Percentiles rank a stretch among this genome's conserved stretches.
Conservation (phyloP, 768 basidiomycete species). For the Chlorophyllum brunneum region DNA sequence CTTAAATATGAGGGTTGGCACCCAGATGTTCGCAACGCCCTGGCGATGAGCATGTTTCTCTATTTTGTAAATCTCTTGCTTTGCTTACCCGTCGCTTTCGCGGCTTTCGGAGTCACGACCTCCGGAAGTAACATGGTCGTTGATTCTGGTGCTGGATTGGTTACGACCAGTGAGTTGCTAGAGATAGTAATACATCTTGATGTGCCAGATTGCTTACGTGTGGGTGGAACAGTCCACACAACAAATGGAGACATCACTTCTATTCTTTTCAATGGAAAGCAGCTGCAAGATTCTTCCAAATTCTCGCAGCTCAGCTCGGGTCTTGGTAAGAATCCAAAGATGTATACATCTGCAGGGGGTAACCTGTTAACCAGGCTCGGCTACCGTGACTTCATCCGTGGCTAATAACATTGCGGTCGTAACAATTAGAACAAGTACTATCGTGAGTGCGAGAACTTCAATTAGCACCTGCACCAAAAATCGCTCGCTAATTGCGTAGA, state of each 20-base stretch:
- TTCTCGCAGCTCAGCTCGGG: conserved; percentile 46
- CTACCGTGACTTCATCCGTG: conserved; percentile 36
- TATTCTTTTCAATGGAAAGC: conserved; percentile 39
- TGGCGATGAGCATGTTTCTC: conserved; percentile 9
- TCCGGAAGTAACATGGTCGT: conserved; percentile 36
- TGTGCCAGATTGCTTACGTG: neutral
- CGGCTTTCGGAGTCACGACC: conserved; percentile 43
- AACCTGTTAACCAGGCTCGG: conserved; percentile 27
- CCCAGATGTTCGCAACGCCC: neutral
- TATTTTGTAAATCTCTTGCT: conserved; percentile 21
- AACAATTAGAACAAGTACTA: conserved; percentile 40
- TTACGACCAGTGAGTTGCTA: conserved; percentile 34
- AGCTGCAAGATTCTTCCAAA: conserved; percentile 41
- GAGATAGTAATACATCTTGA: neutral
- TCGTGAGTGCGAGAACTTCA: conserved; percentile 25
- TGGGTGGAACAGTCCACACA: conserved; percentile 29
- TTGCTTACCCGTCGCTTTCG: conserved; percentile 31
- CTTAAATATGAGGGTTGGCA: conserved; percentile 4
- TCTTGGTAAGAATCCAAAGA: conserved; percentile 25
- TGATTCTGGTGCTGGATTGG: conserved; percentile 41
- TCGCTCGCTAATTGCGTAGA: conserved; percentile 21
- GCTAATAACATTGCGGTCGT: conserved; percentile 37
- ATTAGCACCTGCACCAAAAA: neutral
- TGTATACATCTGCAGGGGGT: neutral
- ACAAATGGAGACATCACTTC: conserved; percentile 45